Evolutionary conservation across 2,329 filamentous ascomycete genomes (phyloP).

Genomic region (Hypoxylon sp.): DNA sequence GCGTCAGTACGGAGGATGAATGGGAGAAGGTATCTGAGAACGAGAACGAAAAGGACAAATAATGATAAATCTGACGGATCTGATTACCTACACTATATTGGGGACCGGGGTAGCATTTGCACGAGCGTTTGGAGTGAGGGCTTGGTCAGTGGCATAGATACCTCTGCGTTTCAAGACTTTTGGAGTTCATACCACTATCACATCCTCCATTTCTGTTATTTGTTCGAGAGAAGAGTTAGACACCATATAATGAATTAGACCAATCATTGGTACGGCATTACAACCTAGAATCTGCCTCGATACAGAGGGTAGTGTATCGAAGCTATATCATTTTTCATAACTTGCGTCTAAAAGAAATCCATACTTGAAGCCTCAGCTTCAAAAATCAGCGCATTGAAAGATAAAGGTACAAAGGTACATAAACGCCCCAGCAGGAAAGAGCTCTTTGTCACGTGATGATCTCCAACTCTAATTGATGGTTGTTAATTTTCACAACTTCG

Average conservation of each 20-base stretch:
- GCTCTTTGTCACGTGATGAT: conserved; percentile 22
- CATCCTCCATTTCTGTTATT: conserved; percentile 11
- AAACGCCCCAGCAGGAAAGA: background rate
- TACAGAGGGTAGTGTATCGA: background rate
- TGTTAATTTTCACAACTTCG: conserved; percentile 34
- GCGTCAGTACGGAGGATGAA: conserved; percentile 89
- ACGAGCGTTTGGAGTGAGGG: conserved; percentile 35
- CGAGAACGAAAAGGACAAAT: conserved; percentile 72
- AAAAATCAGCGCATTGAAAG: background rate
- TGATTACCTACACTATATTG: conserved; percentile 8
- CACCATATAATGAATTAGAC: conserved; percentile 8
- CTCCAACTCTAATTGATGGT: background rate
- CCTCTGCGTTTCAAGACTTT: conserved; percentile 32
- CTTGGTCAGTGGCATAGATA: conserved; percentile 38
- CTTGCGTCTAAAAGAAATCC: no score
- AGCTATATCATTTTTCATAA: background rate
- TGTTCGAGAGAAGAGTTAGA: conserved; percentile 14
- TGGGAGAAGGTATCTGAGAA: conserved; percentile 94
- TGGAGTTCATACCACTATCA: conserved; percentile 33
- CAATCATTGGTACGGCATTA: conserved; percentile 1
- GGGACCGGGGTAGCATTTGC: conserved; percentile 26
- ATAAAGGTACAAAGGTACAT: conserved; percentile 13
- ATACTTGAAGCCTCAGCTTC: background rate
- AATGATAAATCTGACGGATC: conserved; percentile 27
- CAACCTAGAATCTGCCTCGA: background rate